Evolutionary conservation across 192 early-diverging fungal genomes (phyloP).

Genomic region (Physocladia obscura): DNA sequence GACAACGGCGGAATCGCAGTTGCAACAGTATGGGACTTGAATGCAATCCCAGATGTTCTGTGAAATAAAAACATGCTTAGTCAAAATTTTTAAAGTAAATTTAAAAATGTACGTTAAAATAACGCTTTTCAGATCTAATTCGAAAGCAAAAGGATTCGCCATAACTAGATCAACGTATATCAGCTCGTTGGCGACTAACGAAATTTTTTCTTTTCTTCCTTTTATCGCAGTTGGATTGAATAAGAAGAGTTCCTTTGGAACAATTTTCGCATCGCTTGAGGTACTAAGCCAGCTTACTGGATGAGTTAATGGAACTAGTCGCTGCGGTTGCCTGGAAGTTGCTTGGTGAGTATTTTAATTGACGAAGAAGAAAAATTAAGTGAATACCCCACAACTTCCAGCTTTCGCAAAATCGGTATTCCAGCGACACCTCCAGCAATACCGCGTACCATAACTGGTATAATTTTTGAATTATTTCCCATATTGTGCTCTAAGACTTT

Average conservation of each 20-base stretch:
- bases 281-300: slow-evolving; percentile 39
- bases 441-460: slow-evolving; percentile 35
- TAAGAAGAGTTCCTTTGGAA: slow-evolving; percentile 67
- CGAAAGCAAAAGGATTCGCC: slow-evolving; percentile 78
- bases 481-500: neutral
- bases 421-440: slow-evolving; percentile 36
- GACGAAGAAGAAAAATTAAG: neutral
- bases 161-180: slow-evolving; percentile 70
- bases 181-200: slow-evolving; percentile 67
- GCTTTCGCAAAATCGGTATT: slow-evolving; percentile 38
- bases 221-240: slow-evolving; percentile 77
- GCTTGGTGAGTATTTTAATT: neutral
- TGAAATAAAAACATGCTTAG: neutral
- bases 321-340: slow-evolving; percentile 47
- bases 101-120: neutral
- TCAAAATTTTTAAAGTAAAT: neutral
- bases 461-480: neutral
- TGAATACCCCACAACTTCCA: slow-evolving; percentile 38
- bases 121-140: slow-evolving; percentile 71
- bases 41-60: slow-evolving; percentile 63
- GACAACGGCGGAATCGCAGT: slow-evolving; percentile 65
- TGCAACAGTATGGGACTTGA: slow-evolving; percentile 58
- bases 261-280: neutral
- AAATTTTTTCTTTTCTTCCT: slow-evolving; percentile 47
- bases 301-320: slow-evolving; percentile 61